Conservation (phyloP, 768 basidiomycete genomes). For the Kondoa malvinella region DNA sequence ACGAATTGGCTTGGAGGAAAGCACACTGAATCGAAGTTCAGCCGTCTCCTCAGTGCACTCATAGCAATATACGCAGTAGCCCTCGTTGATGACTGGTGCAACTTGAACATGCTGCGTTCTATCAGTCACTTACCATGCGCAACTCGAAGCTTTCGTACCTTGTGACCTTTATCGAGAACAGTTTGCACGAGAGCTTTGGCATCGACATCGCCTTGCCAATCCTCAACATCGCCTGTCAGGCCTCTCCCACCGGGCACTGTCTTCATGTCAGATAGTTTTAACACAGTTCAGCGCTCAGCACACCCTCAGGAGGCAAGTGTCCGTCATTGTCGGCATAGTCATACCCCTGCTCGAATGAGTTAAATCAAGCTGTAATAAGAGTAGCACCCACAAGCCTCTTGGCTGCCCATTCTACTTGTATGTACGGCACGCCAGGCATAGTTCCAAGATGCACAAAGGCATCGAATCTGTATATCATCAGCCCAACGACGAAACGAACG, state of each 20-base stretch:
- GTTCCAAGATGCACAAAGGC: not conserved
- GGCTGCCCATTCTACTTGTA: not conserved
- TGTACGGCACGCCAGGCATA: not conserved
- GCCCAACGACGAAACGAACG: not conserved
- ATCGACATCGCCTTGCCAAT: not conserved
- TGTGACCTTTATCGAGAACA: not conserved
- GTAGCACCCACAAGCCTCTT: not conserved
- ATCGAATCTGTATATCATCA: not conserved
- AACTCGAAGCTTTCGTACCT: not conserved
- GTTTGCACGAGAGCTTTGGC: not conserved
- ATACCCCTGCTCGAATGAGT: not conserved
- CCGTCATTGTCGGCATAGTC: not conserved
- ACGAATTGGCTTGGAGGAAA: not conserved
- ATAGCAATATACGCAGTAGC: not conserved
- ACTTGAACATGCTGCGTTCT: not conserved
- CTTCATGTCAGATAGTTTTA: not conserved
- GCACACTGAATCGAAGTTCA: not conserved
- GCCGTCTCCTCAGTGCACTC: not conserved
- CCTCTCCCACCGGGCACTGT: not conserved
- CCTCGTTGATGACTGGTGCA: not conserved
- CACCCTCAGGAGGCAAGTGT: not conserved
- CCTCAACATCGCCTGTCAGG: not conserved
- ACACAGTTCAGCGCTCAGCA: not conserved
- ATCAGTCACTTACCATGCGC: not conserved
- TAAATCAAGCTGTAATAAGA: not conserved